Base-by-base conservation (phyloP, 805 yeast species). In the Kodamaea hsintzibuensis region DNA sequence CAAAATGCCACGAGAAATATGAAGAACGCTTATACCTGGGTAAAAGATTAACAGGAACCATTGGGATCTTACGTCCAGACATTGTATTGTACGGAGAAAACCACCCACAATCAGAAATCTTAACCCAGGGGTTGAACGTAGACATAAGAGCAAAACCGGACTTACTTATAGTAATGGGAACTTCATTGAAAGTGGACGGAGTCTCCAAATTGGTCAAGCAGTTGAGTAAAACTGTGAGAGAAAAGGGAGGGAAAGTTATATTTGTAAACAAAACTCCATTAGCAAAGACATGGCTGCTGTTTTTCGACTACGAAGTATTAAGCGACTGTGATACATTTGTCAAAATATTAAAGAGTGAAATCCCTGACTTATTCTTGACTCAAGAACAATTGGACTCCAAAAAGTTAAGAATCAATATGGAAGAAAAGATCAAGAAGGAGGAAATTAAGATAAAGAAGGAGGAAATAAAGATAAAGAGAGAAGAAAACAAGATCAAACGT, bases 41-140 rank as follows among this genome's bases (percentile, higher is more conserved):
- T 2, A 91, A 91, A 68, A 71, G 99, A 53, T 66, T 81, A 7
- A 83, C 88, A 1, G 86, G 89, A 0, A 74, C 76, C 43, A 82
- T 86, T 4, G 99, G 99, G 0, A 70, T 83, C 22, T 72, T 95
- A 44, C 78, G 97, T 53, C 99, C 99, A 4, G 88, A 88, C 62
- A 91, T 93, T 54, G 96, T 93, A 1, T 76, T 93, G 18, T 93
- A 93, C 67, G 98, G 98, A 1, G 98, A 93, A 65, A 86, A 91
- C 62, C 98, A 93, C 69, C 97, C 97, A 1, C 83, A 84, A 57
- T 84, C 91, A 4, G 97, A 90, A 56, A 71, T 77, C n/a, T 83
- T 93, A 42, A 88, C 96, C 1, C 79, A 78, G 47, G 91, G 91
- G 7, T 70, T 89, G 40, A 79, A 75, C 49, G 75, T 80, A 17